These are phyloP conservation scores for Sporisorium graminicola DNA, from an alignment of 1,284 basidiomycete genomes.

Conservation along the genomic window DNA sequence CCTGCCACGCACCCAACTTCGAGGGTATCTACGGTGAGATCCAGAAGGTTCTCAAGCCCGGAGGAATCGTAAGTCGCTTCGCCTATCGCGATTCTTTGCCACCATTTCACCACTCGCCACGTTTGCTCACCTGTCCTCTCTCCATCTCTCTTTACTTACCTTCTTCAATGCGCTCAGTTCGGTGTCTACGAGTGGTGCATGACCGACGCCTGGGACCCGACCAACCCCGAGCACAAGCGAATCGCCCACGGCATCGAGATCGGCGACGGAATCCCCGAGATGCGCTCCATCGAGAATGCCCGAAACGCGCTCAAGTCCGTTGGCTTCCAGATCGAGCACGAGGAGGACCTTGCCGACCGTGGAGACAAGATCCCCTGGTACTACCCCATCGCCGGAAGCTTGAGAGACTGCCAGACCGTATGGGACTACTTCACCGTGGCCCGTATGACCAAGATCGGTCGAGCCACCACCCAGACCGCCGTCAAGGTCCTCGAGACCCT, in stretches of 20 bases:
- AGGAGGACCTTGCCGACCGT: slow-evolving; percentile 93
- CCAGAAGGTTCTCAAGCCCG: slow-evolving; percentile 93
- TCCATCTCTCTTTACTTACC: neutral
- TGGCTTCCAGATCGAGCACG: slow-evolving; percentile 89
- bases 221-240: slow-evolving; percentile 87
- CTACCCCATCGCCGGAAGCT: slow-evolving; percentile 94
- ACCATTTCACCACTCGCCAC: neutral
- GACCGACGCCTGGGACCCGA: slow-evolving; percentile 93
- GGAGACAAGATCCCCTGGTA: slow-evolving; percentile 88
- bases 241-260: slow-evolving; percentile 83
- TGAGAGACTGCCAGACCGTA: slow-evolving; percentile 88
- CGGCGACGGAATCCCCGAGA: slow-evolving; percentile 97
- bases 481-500: slow-evolving; percentile 83
- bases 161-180: slow-evolving; percentile 80
- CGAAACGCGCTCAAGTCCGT: slow-evolving; percentile 84
- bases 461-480: slow-evolving; percentile 84
- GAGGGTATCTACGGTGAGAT: slow-evolving; percentile 97
- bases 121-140: neutral
- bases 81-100: neutral
- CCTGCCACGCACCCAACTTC: slow-evolving; percentile 93
- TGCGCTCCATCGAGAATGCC: slow-evolving; percentile 83
- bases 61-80: slow-evolving; percentile 81
- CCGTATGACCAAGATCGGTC: slow-evolving; percentile 85
- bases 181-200: slow-evolving; percentile 99
- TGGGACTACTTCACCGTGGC: slow-evolving; percentile 79